phyloP scores from a whole-genome alignment of 2,329 filamentous ascomycete genomes.

The Lecanoromycetidae sp. region DNA sequence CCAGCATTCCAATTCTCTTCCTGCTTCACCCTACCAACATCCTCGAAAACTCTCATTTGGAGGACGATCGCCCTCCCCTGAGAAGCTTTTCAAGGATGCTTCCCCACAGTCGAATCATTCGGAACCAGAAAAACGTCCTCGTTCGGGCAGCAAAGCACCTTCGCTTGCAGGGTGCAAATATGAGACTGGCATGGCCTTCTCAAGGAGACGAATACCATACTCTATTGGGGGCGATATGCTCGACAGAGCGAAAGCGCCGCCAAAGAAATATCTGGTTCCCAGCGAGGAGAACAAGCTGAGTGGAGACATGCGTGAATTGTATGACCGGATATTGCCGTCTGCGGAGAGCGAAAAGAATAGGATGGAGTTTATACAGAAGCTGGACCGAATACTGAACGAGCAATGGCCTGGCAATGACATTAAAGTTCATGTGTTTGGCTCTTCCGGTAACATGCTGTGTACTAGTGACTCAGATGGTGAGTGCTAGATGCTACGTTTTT shows the following conservation, averaged over 20 bases:
- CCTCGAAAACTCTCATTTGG: slow-evolving; percentile 16
- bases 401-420: slow-evolving; percentile 89
- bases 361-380: slow-evolving; percentile 65
- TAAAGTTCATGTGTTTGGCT: slow-evolving; percentile 89
- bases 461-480: slow-evolving; percentile 91
- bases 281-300: slow-evolving; percentile 66
- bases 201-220: slow-evolving; percentile 81
- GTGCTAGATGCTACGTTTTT: slow-evolving; percentile 22
- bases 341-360: slow-evolving; percentile 65
- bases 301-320: slow-evolving; percentile 73
- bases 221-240: slow-evolving; percentile 71
- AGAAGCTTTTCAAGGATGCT: slow-evolving; percentile 4
- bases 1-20: slow-evolving; percentile 16
- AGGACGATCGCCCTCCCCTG: slow-evolving; percentile 16
- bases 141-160: slow-evolving; percentile 9
- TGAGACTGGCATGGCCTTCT: slow-evolving; percentile 73
- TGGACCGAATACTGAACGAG: slow-evolving; percentile 76
- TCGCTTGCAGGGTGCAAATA: slow-evolving; percentile 58
- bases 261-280: slow-evolving; percentile 57
- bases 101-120: slow-evolving; percentile 17
- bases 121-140: slow-evolving; percentile 10
- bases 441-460: slow-evolving; percentile 86
- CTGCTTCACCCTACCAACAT: slow-evolving; percentile 17
- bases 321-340: slow-evolving; percentile 72
- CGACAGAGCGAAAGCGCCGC: slow-evolving; percentile 54